These are phyloP conservation scores for Rhytidiadelphus loreus DNA, from an alignment of 225 moss, liverwort and hornwort genomes.

Conservation along the genomic window DNA sequence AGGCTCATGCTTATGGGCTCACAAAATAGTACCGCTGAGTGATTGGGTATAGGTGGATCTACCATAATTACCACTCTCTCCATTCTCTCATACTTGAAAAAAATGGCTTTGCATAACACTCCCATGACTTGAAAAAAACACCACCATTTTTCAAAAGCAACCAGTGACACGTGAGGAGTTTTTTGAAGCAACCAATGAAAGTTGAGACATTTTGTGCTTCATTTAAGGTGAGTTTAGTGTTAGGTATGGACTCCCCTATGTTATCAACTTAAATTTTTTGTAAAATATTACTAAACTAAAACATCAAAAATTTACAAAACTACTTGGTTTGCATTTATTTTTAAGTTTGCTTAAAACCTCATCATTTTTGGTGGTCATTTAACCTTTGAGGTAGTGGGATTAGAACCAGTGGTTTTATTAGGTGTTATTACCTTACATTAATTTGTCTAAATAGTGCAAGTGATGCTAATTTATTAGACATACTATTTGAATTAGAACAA, in stretches of 20 bases:
- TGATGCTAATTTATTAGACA: not conserved
- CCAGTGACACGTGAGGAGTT: not conserved
- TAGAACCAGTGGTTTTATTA: no score
- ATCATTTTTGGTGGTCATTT: not conserved
- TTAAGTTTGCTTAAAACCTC: fast-evolving
- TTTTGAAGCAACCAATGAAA: not conserved
- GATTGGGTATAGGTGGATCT: no score
- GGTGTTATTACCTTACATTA: not conserved
- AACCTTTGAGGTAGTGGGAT: not conserved
- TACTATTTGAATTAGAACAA: not conserved
- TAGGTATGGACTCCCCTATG: not conserved
- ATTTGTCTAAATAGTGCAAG: not conserved
- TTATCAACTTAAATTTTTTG: not conserved
- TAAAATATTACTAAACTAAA: not conserved
- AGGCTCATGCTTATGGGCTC: no score
- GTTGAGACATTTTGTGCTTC: not conserved
- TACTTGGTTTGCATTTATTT: not conserved
- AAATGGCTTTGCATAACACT: not conserved
- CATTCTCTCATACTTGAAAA: not conserved
- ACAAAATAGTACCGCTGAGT: no score
- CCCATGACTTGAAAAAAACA: not conserved
- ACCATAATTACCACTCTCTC: not conserved
- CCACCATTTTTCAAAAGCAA: not conserved
- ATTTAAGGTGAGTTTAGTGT: not conserved
- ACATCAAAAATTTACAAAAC: fast-evolving